These are phyloP conservation scores for Aspergillus sp. DNA, from an alignment of 2,329 filamentous ascomycete genomes.

Conservation along the genomic window DNA sequence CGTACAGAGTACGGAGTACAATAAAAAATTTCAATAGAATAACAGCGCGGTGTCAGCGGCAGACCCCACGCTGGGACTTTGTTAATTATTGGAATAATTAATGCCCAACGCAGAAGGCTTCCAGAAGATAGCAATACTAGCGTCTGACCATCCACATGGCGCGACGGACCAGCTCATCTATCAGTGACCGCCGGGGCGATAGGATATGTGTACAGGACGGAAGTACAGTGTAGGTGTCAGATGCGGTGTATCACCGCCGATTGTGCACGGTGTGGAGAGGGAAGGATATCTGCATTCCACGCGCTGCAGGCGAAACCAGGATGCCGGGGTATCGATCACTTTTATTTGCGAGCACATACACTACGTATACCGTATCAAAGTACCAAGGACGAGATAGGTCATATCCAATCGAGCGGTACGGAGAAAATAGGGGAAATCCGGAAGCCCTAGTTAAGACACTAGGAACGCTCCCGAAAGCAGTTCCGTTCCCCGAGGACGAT, in stretches of 20 bases:
- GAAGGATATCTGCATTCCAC: background rate
- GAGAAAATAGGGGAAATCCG: background rate
- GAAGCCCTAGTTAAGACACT: background rate
- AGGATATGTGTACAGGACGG: too few relatives aligned
- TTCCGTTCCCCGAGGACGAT: background rate
- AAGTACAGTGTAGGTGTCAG: too few relatives aligned
- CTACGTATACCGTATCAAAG: too few relatives aligned
- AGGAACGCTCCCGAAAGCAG: background rate
- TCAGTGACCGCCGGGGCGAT: too few relatives aligned
- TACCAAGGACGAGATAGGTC: background rate
- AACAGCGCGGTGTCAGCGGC: background rate
- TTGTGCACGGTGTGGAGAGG: background rate
- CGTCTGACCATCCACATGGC: too few relatives aligned
- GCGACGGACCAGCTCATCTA: too few relatives aligned
- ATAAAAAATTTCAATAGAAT: background rate
- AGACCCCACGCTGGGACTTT: background rate
- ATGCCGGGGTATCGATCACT: background rate
- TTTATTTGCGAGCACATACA: background rate
- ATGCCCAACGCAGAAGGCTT: too few relatives aligned
- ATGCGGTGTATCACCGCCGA: slow-evolving; percentile 1
- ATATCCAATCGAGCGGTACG: background rate
- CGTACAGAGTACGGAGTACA: background rate
- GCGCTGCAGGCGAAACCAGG: background rate
- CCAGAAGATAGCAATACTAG: too few relatives aligned
- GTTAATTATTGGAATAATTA: background rate